Percentiles rank a stretch among this genome's conserved stretches.
phyloP scores from a whole-genome alignment of 2,329 filamentous ascomycete genomes.

The Epichloe gansuensis region DNA sequence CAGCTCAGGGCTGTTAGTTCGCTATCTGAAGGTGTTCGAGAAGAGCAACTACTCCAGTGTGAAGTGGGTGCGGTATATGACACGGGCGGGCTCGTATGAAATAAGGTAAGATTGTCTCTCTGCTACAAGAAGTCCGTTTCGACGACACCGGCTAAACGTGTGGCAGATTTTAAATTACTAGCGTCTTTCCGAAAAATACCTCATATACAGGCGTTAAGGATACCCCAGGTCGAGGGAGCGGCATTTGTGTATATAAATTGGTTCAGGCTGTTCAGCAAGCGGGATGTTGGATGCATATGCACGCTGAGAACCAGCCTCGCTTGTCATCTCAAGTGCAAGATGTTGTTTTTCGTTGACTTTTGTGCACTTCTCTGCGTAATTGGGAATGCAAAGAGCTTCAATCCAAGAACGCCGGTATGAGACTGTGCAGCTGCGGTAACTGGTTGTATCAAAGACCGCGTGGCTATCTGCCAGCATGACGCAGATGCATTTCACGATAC shows the following conservation, averaged over 20 bases:
- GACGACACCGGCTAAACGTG: constrained; percentile 9
- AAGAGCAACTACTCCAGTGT: constrained; percentile 98
- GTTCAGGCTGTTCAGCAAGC: neutral
- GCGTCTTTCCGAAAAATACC: neutral
- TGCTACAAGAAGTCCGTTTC: neutral
- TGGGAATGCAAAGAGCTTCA: neutral
- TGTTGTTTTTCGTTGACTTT: neutral
- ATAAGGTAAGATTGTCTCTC: constrained; percentile 49
- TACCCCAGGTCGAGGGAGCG: neutral
- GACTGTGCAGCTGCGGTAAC: neutral
- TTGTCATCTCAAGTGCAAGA: neutral
- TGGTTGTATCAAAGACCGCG: neutral
- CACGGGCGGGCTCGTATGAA: constrained; percentile 91
- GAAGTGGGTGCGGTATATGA: constrained; percentile 99
- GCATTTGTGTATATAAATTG: constrained; percentile 1
- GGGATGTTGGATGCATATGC: neutral
- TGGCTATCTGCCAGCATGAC: neutral
- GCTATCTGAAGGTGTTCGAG: constrained; percentile 97
- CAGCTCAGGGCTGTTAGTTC: constrained; percentile 77
- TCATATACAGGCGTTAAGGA: constrained; percentile 3
- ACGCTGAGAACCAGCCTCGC: neutral
- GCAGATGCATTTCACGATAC: neutral
- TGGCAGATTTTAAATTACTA: constrained; percentile 20
- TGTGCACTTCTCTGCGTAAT: neutral
- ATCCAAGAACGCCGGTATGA: neutral